phyloP scores from a whole-genome alignment of 1,284 basidiomycete genomes.

The Entoloma clypeatum region DNA sequence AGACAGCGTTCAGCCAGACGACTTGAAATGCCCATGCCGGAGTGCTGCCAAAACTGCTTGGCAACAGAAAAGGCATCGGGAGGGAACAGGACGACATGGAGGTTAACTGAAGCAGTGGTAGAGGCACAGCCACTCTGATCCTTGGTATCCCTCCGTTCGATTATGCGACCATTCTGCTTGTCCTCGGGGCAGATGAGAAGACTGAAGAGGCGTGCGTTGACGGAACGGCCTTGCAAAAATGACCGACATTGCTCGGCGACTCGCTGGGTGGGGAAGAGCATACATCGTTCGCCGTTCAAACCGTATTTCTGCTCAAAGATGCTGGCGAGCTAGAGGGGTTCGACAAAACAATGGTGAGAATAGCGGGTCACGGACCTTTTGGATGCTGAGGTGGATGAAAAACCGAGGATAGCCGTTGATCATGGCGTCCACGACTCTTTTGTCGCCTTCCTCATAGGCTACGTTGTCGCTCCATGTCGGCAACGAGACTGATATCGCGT shows the following conservation, averaged over 20 bases:
- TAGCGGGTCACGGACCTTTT: conserved; percentile 58
- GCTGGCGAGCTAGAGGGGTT: conserved; percentile 59
- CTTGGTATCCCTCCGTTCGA: conserved; percentile 22
- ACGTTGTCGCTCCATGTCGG: conserved; percentile 94
- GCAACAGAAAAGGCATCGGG: conserved; percentile 63
- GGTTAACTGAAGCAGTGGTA: conserved; percentile 42
- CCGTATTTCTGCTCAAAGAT: conserved; percentile 81
- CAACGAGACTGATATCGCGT: conserved; percentile 96
- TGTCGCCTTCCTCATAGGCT: conserved; percentile 91
- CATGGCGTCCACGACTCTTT: conserved; percentile 80
- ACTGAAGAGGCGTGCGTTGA: conserved; percentile 66
- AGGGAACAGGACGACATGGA: conserved; percentile 84
- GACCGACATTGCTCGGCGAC: conserved; percentile 73
- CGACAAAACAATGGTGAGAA: conserved; percentile 5
- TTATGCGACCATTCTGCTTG: conserved; percentile 25
- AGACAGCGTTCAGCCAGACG: conserved; percentile 85
- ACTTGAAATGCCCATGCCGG: conserved; percentile 87
- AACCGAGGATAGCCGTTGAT: conserved; percentile 96
- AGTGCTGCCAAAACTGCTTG: conserved; percentile 96
- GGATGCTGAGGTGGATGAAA: conserved; percentile 88
- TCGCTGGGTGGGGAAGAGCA: conserved; percentile 74
- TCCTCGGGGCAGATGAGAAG: conserved; percentile 69
- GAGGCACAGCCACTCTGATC: conserved; percentile 21
- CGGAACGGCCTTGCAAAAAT: conserved; percentile 63
- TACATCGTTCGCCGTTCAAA: conserved; percentile 62